phyloP scores from a whole-genome alignment of 2,329 filamentous ascomycete genomes.

The Alternaria sp. region DNA sequence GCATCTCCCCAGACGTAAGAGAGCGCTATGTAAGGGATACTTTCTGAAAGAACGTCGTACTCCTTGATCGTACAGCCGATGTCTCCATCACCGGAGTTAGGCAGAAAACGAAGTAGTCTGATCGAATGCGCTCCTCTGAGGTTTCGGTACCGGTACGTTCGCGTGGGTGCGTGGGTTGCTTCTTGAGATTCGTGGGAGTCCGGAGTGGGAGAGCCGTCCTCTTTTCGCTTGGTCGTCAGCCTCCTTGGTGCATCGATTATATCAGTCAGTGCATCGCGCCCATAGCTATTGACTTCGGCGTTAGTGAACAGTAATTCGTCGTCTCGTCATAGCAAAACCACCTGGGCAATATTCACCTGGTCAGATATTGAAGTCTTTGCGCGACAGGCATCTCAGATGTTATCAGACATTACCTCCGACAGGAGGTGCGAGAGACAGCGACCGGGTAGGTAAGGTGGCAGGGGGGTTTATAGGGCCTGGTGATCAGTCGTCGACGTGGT shows the following conservation, averaged over 20 bases:
- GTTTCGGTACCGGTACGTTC: neutral
- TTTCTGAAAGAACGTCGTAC: fast-evolving
- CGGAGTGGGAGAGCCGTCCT: too few species aligned
- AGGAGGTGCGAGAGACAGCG: too few species aligned
- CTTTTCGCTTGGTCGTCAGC: neutral
- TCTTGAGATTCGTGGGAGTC: too few species aligned
- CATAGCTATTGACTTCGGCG: too few species aligned
- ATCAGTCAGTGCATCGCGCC: too few species aligned
- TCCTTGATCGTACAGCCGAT: neutral
- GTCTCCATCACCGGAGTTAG: neutral
- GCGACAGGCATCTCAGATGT: too few species aligned
- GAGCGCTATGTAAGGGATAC: neutral
- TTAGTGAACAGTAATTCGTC: too few species aligned
- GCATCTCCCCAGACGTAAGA: neutral
- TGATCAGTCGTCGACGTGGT: neutral
- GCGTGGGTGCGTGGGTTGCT: neutral
- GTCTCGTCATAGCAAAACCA: too few species aligned
- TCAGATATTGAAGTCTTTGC: too few species aligned
- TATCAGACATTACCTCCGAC: too few species aligned
- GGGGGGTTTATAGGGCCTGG: neutral
- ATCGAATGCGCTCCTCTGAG: neutral
- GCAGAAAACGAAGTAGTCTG: neutral
- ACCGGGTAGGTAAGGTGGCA: fast-evolving
- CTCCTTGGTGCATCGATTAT: too few species aligned
- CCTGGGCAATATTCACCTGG: too few species aligned